Evolutionary conservation across 139 green algal species (phyloP).

Genomic region (Volvox africanus): DNA sequence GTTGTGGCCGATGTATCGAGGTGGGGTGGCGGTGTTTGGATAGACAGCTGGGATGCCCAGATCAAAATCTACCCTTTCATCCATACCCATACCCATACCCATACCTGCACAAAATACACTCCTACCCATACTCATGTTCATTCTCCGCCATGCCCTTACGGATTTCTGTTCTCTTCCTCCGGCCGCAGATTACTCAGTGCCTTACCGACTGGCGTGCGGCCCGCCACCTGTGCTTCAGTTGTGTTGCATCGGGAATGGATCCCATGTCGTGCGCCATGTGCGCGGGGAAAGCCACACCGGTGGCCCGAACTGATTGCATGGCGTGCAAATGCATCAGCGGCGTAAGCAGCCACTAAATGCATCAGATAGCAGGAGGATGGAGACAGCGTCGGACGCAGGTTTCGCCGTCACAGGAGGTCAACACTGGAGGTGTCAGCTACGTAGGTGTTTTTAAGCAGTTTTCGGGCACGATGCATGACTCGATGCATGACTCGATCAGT

Average conservation of each 20-base stretch:
- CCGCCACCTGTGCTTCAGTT: neutral
- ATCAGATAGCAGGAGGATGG: too few species aligned
- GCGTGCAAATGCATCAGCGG: neutral
- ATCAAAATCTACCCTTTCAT: neutral
- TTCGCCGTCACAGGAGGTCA: too few species aligned
- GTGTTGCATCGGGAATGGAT: neutral
- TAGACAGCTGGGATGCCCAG: neutral
- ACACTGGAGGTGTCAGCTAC: too few species aligned
- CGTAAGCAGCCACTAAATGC: too few species aligned
- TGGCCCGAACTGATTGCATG: neutral
- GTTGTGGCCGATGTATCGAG: neutral
- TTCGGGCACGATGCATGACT: too few species aligned
- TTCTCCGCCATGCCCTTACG: neutral
- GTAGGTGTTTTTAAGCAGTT: too few species aligned
- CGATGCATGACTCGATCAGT: too few species aligned
- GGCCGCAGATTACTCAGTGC: neutral
- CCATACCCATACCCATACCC: too few species aligned
- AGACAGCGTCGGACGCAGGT: too few species aligned
- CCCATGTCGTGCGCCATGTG: neutral
- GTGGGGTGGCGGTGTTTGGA: neutral
- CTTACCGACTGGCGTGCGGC: neutral
- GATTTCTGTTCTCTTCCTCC: neutral
- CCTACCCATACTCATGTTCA: neutral
- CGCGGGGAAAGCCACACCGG: neutral
- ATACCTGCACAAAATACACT: too few species aligned